phyloP scores from a whole-genome alignment of 768 basidiomycete species.

The Xanthoconium stramineum region DNA sequence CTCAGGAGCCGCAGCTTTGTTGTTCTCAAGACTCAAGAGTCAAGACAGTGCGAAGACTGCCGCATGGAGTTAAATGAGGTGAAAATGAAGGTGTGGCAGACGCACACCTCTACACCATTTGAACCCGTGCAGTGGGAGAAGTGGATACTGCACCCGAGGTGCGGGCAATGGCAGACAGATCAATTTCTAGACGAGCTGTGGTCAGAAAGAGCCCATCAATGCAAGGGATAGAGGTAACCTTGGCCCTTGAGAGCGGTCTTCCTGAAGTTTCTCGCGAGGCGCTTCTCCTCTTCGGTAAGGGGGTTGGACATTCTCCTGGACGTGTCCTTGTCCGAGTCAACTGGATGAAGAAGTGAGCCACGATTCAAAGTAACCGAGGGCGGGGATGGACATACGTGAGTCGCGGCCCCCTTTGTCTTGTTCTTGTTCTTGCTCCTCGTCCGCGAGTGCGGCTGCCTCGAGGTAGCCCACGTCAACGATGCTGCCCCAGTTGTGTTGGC shows the following conservation, averaged over 20 bases:
- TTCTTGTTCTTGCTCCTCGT: constrained; percentile 48
- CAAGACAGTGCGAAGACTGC: background rate
- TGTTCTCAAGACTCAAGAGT: background rate
- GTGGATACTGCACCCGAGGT: constrained; percentile 70
- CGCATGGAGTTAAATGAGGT: background rate
- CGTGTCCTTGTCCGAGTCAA: constrained; percentile 21
- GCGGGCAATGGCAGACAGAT: constrained; percentile 78
- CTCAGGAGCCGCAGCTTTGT: background rate
- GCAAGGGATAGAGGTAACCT: constrained; percentile 31
- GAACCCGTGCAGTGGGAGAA: constrained; percentile 38
- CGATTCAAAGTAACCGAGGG: background rate
- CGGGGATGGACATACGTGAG: constrained; percentile 16
- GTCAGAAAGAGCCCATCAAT: background rate
- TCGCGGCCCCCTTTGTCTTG: constrained; percentile 5
- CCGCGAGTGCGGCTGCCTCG: constrained; percentile 56
- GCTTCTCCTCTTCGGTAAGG: constrained; percentile 61
- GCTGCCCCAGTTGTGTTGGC: constrained; percentile 84
- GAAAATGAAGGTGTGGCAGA: background rate
- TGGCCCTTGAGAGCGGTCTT: constrained; percentile 67
- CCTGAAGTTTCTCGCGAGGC: constrained; percentile 63
- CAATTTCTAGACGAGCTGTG: constrained; percentile 33
- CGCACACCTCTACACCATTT: constrained; percentile 22
- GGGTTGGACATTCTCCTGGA: constrained; percentile 40
- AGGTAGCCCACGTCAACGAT: constrained; percentile 59
- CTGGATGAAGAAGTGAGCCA: constrained; percentile 12